Percentiles rank a stretch among this genome's conserved stretches.
Conservation (phyloP, 2,329 filamentous ascomycete genomes). For the Penicillium polonicum region DNA sequence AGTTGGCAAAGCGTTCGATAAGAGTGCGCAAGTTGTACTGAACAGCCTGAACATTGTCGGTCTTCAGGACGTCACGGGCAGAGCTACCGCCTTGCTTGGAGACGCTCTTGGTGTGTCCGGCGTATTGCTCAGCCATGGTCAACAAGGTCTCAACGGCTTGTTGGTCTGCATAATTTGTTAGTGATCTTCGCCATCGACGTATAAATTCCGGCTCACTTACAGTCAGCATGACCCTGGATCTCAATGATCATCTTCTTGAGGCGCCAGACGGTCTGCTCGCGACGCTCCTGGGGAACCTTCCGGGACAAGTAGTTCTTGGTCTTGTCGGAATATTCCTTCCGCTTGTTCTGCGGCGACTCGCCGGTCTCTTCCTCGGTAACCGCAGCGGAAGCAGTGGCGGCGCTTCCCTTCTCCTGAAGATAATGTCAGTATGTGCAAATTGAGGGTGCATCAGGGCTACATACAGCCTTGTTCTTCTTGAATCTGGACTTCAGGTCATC, state of each 20-base stretch:
- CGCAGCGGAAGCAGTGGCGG: conserved; percentile 42
- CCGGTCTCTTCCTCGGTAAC: conserved; percentile 52
- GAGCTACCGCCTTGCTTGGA: conserved; percentile 64
- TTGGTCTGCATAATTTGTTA: conserved; percentile 56
- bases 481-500: conserved; percentile 62
- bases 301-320: conserved; percentile 73
- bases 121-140: conserved; percentile 79
- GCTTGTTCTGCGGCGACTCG: conserved; percentile 49
- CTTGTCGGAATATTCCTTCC: conserved; percentile 41
- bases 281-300: conserved; percentile 90
- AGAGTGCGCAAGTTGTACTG: conserved; percentile 81
- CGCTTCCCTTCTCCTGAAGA: conserved; percentile 52
- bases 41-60: conserved; percentile 64
- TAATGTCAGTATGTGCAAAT: background rate
- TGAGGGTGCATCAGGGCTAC: conserved; percentile 23
- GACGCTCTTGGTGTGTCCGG: conserved; percentile 67
- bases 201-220: conserved; percentile 43
- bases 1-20: conserved; percentile 93
- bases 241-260: conserved; percentile 98
- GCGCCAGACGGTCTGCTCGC: conserved; percentile 86
- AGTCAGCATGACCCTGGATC: conserved; percentile 92
- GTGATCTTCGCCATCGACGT: background rate
- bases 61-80: conserved; percentile 68
- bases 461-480: conserved; percentile 57
- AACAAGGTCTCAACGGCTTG: conserved; percentile 87